A percentile compares a stretch with the other conserved stretches of the same genome.
These are phyloP conservation scores for Colletotrichum lupini DNA, from an alignment of 2,329 filamentous ascomycete genomes.

Conservation along the genomic window DNA sequence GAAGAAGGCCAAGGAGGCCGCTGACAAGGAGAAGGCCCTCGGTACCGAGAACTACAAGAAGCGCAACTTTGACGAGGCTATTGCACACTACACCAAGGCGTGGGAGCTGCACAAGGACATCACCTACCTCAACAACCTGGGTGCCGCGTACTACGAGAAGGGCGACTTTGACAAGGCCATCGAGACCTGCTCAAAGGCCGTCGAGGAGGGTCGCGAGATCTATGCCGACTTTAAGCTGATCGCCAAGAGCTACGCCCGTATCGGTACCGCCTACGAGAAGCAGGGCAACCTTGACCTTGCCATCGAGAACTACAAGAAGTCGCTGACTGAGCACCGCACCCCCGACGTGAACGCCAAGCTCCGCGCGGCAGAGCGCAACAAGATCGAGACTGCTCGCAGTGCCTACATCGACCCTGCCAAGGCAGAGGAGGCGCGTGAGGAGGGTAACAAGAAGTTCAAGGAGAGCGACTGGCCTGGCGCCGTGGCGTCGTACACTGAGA, in stretches of 20 bases:
- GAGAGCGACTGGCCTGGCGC: constrained; percentile 94
- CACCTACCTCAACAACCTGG: constrained; percentile 96
- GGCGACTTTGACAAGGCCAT: constrained; percentile 91
- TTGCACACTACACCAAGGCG: constrained; percentile 92
- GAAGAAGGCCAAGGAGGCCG: constrained; percentile 90
- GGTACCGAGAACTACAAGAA: constrained; percentile 99
- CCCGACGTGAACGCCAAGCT: constrained; percentile 95
- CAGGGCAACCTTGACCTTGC: constrained; percentile 82
- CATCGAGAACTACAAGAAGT: constrained; percentile 90
- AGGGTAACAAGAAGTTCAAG: constrained; percentile 98
- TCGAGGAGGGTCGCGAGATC: constrained; percentile 88
- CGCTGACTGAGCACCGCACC: constrained; percentile 95
- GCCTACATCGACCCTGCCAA: constrained; percentile 91
- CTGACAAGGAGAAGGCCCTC: constrained; percentile 92
- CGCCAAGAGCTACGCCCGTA: constrained; percentile 96
- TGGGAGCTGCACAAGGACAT: constrained; percentile 98
- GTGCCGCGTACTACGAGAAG: constrained; percentile 95
- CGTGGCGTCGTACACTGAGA: constrained; percentile 93
- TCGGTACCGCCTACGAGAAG: constrained; percentile 94
- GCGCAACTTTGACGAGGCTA: constrained; percentile 93
- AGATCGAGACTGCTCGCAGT: constrained; percentile 78
- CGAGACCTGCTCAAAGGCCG: constrained; percentile 86
- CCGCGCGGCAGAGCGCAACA: constrained; percentile 87
- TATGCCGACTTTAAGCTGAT: constrained; percentile 98
- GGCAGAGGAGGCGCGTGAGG: constrained; percentile 93